Evolutionary conservation across 148 eudicot genomes (phyloP).

Genomic region (Arbutus unedo): DNA sequence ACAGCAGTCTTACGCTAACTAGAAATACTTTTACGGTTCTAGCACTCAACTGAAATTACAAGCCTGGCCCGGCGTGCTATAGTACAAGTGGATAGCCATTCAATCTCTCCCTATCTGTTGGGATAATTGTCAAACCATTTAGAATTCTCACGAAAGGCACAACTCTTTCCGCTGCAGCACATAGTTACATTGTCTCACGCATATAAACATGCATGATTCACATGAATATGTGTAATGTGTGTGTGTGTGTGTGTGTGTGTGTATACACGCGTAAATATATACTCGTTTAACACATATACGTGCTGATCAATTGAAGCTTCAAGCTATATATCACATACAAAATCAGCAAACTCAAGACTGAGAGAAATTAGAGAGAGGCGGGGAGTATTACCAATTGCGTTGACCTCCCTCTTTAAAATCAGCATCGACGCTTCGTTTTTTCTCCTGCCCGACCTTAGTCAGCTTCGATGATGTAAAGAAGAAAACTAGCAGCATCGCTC

Average conservation of each 20-base stretch:
- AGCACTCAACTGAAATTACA: background rate
- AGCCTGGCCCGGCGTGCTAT: background rate
- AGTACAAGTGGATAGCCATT: background rate
- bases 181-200: background rate
- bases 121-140: background rate
- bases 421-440: slow-evolving; percentile 64
- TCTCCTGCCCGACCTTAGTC: slow-evolving; percentile 77
- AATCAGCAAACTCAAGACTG: background rate
- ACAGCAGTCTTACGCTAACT: background rate
- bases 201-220: background rate
- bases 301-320: background rate
- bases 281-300: background rate
- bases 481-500: slow-evolving; percentile 76
- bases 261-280: too few relatives aligned
- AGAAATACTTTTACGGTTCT: background rate
- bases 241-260: too few relatives aligned
- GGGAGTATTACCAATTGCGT: slow-evolving; percentile 67
- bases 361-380: background rate
- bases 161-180: background rate
- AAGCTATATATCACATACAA: background rate
- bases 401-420: slow-evolving; percentile 96
- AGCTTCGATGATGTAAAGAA: slow-evolving; percentile 82
- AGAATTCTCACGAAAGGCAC: background rate
- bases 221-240: too few relatives aligned
- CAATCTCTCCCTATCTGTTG: background rate